Conservation (phyloP, 768 basidiomycete genomes). For the Rhodotorula diobovata region DNA sequence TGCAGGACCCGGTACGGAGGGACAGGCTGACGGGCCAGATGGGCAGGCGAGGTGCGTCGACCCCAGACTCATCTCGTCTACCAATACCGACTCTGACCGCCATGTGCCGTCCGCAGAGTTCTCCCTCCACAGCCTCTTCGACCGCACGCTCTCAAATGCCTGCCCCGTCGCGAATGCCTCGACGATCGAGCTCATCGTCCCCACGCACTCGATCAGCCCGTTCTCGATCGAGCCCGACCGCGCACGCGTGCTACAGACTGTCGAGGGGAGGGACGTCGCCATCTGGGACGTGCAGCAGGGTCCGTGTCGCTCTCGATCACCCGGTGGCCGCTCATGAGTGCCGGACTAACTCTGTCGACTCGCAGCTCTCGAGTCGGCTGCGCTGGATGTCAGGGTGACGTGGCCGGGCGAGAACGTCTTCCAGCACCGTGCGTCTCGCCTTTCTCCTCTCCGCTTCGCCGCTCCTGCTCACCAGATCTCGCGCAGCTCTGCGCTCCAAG, state of each 20-base stretch:
- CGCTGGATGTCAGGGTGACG: slow-evolving; percentile 13
- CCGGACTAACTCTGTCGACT: background rate
- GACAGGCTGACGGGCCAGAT: slow-evolving; percentile 35
- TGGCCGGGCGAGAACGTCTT: slow-evolving; percentile 39
- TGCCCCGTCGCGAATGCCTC: slow-evolving; percentile 62
- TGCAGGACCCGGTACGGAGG: slow-evolving; percentile 62
- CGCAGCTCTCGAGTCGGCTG: background rate
- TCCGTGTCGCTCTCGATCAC: background rate
- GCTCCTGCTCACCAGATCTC: background rate
- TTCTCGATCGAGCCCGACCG: slow-evolving; percentile 21
- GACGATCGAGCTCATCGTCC: slow-evolving; percentile 44
- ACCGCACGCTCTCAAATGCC: slow-evolving; percentile 57
- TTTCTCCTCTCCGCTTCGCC: background rate
- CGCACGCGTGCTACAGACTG: background rate
- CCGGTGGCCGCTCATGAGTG: no score
- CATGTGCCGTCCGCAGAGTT: slow-evolving; percentile 32
- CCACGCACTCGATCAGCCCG: slow-evolving; percentile 15
- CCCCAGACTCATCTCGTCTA: no score
- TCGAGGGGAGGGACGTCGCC: background rate
- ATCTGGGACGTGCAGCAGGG: slow-evolving; percentile 28
- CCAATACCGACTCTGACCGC: slow-evolving; percentile 53
- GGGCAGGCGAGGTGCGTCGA: slow-evolving; percentile 30
- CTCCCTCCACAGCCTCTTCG: slow-evolving; percentile 60
- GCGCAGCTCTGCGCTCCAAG: slow-evolving; percentile 23
- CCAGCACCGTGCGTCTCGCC: slow-evolving; percentile 31